phyloP scores from a whole-genome alignment of 169 alveolate genomes.

The Babesia caballi region DNA sequence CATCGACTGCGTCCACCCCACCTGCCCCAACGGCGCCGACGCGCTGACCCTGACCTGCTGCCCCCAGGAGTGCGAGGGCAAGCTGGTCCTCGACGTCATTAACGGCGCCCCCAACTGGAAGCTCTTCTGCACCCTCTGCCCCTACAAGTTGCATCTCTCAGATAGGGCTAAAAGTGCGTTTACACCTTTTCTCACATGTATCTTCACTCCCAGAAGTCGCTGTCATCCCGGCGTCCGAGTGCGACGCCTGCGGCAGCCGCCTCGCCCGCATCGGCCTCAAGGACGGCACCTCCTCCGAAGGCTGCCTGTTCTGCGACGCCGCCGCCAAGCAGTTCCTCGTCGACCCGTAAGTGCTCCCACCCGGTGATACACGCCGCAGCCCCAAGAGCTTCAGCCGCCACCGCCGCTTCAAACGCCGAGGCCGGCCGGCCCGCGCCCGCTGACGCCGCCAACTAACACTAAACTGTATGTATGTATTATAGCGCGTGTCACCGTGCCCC shows the following conservation, averaged over 20 bases:
- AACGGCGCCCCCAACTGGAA: slow-evolving; percentile 3
- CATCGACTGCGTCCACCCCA: slow-evolving; percentile 64
- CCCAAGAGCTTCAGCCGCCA: slow-evolving; percentile 10
- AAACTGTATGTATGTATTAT: background rate
- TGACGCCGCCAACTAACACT: background rate
- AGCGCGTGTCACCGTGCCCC: background rate
- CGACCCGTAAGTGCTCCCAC: background rate
- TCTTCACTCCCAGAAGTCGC: background rate
- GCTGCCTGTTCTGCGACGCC: slow-evolving; percentile 24
- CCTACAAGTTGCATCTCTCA: background rate
- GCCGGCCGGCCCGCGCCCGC: slow-evolving; percentile 3
- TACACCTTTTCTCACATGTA: background rate
- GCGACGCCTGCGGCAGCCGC: slow-evolving; percentile 32
- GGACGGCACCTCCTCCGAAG: slow-evolving; percentile 13
- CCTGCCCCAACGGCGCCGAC: slow-evolving; percentile 49
- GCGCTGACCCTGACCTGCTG: slow-evolving; percentile 33
- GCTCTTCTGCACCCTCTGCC: slow-evolving; percentile 15
- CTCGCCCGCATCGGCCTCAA: background rate
- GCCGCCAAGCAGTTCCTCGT: slow-evolving; percentile 3
- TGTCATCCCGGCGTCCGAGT: background rate
- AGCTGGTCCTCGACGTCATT: slow-evolving; percentile 38
- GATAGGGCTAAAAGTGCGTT: background rate
- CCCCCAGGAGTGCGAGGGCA: slow-evolving; percentile 32
- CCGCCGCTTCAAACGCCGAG: background rate
- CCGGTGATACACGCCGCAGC: background rate